These are phyloP conservation scores for Mycena amicta DNA, from an alignment of 768 basidiomycete genomes.

Conservation along the genomic window DNA sequence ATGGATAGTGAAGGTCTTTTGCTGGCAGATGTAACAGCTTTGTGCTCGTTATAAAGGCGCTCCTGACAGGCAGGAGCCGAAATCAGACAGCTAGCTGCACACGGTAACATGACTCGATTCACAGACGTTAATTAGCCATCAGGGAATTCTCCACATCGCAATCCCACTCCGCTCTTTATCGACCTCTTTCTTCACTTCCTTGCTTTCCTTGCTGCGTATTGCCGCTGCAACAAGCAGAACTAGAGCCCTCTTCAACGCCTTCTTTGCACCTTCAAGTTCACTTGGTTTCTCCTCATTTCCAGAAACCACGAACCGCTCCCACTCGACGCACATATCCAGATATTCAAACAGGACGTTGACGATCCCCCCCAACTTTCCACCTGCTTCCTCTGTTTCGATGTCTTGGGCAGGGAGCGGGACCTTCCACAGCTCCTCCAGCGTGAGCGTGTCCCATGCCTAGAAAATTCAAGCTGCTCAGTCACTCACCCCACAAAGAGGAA, in stretches of 20 bases:
- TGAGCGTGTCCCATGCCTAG: slow-evolving; percentile 66
- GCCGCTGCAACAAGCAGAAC: slow-evolving; percentile 56
- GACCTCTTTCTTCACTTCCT: slow-evolving; percentile 56
- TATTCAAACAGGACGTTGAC: slow-evolving; percentile 60
- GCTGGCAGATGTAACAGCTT: not conserved
- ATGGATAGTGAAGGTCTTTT: slow-evolving; percentile 9
- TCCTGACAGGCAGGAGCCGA: not conserved
- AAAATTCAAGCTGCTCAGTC: too few species aligned
- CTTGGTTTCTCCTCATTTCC: slow-evolving; percentile 14
- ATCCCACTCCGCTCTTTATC: slow-evolving; percentile 62
- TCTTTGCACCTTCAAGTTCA: slow-evolving; percentile 33
- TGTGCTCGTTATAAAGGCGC: not conserved
- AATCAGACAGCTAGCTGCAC: too few species aligned
- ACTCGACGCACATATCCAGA: slow-evolving; percentile 63
- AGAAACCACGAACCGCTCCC: slow-evolving; percentile 50
- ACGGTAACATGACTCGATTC: not conserved
- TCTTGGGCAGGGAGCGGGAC: slow-evolving; percentile 21
- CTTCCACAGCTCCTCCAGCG: slow-evolving; percentile 40
- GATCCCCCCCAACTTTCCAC: slow-evolving; percentile 50
- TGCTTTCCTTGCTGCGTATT: slow-evolving; percentile 52
- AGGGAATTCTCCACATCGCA: slow-evolving; percentile 69
- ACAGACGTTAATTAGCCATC: not conserved
- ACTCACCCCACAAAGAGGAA: slow-evolving; percentile 55
- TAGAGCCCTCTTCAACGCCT: slow-evolving; percentile 50
- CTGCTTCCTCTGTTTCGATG: slow-evolving; percentile 33